Conservation (phyloP, 352 stramenopile genomes). For the Pythium sukuiense region DNA sequence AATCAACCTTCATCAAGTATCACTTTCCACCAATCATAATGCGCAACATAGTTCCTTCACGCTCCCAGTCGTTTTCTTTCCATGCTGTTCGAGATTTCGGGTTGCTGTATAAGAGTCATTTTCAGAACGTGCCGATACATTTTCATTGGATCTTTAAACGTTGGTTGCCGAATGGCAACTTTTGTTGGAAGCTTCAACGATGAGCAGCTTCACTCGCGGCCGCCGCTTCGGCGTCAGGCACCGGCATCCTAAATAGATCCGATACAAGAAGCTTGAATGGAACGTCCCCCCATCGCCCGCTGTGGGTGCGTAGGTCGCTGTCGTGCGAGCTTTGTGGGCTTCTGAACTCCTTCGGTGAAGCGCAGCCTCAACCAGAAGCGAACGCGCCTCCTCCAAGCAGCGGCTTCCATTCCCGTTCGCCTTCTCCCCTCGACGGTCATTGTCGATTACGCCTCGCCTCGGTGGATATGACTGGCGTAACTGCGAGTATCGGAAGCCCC, state of each 20-base stretch:
- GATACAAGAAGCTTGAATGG: background rate
- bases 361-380: conserved; percentile 5
- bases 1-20: background rate
- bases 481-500: conserved; percentile 3
- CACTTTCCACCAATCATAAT: conserved; percentile 6
- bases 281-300: background rate
- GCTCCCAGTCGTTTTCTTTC: conserved; percentile 8
- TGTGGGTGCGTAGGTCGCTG: background rate
- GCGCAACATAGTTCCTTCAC: conserved; percentile 9
- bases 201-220: background rate
- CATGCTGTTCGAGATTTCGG: conserved; percentile 17
- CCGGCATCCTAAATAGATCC: conserved; percentile 14
- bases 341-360: background rate
- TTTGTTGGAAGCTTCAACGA: conserved; percentile 24
- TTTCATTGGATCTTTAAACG: background rate
- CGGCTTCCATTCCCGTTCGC: background rate
- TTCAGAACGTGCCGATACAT: background rate
- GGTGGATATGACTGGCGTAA: background rate
- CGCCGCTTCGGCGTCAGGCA: conserved; percentile 5
- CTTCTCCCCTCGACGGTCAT: conserved; percentile 14
- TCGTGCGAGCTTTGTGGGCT: background rate
- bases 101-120: conserved; percentile 18
- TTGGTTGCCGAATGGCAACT: conserved; percentile 18
- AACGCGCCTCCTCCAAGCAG: background rate
- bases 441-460: conserved; percentile 12